Evolutionary conservation across 2,329 filamentous ascomycete genomes (phyloP), one percentile per base, ranked within the genome.

Genomic region (Colletotrichum orbiculare): DNA sequence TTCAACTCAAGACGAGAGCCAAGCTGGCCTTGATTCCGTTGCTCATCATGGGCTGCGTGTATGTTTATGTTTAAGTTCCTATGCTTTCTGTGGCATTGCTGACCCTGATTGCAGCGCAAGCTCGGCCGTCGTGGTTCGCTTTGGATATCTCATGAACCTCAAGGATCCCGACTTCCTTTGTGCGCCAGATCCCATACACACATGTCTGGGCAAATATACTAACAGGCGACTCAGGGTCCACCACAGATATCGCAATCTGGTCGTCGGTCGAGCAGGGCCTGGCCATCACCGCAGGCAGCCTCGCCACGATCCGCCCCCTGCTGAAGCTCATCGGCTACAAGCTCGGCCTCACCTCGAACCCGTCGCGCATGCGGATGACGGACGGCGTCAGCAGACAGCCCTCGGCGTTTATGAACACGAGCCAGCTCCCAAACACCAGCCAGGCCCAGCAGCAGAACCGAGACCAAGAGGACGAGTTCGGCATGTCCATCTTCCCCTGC

Each of bases 21-120:
- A 89, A 88, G 70, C 38, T 81, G 7, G 79, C 85, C 2, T 75
- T 89, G 25, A 81, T 82, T 9, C 77, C 79, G 6, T 79, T 89
- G 48, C 74, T 90, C 54, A 79, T 80, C 7, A 81, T 89, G 76
- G 89, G 86, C 35, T 86, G 86, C 69, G 71, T 83, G 81, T 78
- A 72, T 66, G 75, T 76, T 50, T 11, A 33, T 3, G 7, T 11
- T 11, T 25, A 13, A 6, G 1, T 6, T 25, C 25, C 4, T 25
- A 5, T 25, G 25, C 25, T 9, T 4, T 9, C 25, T 10, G 9
- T 6, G 6, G 25, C 4, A 5, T 37, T 2, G 8, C 9, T 25
- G 17, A 0, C 56, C 7, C 68, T 69, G n/a, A 67, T 42, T 10
- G 37, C 53, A 82, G 80, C 25, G 81, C 81, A n/a, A 82, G 80